Base-by-base conservation (phyloP, 805 yeast genomes). In the Komagataella kurtzmanii region DNA sequence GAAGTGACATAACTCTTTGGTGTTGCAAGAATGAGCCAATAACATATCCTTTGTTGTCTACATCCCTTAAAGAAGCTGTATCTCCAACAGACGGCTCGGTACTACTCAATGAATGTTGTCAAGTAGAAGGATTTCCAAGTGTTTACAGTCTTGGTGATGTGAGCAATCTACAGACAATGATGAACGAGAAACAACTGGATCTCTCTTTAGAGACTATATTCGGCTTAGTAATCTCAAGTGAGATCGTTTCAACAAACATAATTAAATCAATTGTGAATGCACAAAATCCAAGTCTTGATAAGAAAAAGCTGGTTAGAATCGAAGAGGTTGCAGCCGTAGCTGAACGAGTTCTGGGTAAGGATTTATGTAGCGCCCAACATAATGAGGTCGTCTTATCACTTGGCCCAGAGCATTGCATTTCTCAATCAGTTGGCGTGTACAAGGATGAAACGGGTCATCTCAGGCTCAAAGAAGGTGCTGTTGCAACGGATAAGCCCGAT, bases 221-320 rank as follows among this genome's bases (percentile, higher is more conserved):
- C 17, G 56, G 56, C 10, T 49, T 24, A 12, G 51, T 54, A 30
- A 52, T 54, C 19, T 17, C 45, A 3, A 54, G 54, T 12, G 24
- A 52, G 30, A 50, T 54, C n/a, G 44, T 54, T n/a, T 54, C 56
- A 3, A 45, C 51, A 6, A 54, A 54, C 47, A 50, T 54, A 12
- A 17, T 46, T 10, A 45, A 40, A 19, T 21, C 51, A 7, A 30
- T 52, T 10, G 40, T 30, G 14, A 30, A 30, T 8, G 14, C 14
- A 10, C 40, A 30, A 30, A 30, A 30, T 5, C 40, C 40, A 30
- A 14, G 40, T 10, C 40, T 30, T 30, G 40, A 30, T 30, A 30
- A 30, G 14, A 30, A 30, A 30, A 30, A 8, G 40, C 40, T 30
- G 10, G 40, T 30, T 10, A 30, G 40, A 30, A 30, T 30, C 10